Conservation (phyloP, 306 rosid genomes). For the Cotoneaster glaucophyllus region DNA sequence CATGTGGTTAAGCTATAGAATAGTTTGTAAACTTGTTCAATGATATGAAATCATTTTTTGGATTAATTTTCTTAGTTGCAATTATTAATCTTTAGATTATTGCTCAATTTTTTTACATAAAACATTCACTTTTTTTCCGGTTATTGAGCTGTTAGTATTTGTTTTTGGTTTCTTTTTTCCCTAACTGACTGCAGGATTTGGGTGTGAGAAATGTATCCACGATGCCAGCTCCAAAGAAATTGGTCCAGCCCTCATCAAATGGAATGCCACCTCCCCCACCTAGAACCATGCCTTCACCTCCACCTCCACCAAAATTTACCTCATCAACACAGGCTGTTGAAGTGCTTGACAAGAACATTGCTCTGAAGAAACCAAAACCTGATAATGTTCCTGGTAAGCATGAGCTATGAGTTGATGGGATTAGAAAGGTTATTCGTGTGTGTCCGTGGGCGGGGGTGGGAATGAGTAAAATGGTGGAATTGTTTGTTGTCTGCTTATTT, state of each 20-base stretch:
- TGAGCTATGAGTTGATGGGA: background rate
- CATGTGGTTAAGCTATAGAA: background rate
- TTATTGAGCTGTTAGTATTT: constrained; percentile 37
- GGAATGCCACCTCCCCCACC: constrained; percentile 52
- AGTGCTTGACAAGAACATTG: constrained; percentile 38
- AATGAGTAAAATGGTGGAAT: background rate
- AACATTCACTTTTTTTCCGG: background rate
- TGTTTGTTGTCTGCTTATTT: background rate
- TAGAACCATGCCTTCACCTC: constrained; percentile 54
- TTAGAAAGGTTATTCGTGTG: background rate
- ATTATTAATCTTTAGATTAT: background rate
- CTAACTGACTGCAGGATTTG: constrained; percentile 56
- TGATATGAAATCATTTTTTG: background rate
- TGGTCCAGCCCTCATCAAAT: constrained; percentile 37
- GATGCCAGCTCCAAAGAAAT: constrained; percentile 83
- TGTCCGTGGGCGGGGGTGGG: background rate
- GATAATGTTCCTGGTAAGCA: constrained; percentile 69
- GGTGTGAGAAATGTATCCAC: constrained; percentile 57
- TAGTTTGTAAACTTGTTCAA: background rate
- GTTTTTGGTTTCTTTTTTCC: constrained; percentile 16
- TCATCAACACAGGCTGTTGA: constrained; percentile 26
- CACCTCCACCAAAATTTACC: constrained; percentile 61
- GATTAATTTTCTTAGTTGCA: background rate
- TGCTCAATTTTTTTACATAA: background rate
- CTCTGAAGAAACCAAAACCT: constrained; percentile 26